A percentile compares a stretch with the other conserved stretches of the same genome.
These are phyloP conservation scores for Ustilago esculenta DNA, from an alignment of 1,284 basidiomycete species.

Conservation along the genomic window DNA sequence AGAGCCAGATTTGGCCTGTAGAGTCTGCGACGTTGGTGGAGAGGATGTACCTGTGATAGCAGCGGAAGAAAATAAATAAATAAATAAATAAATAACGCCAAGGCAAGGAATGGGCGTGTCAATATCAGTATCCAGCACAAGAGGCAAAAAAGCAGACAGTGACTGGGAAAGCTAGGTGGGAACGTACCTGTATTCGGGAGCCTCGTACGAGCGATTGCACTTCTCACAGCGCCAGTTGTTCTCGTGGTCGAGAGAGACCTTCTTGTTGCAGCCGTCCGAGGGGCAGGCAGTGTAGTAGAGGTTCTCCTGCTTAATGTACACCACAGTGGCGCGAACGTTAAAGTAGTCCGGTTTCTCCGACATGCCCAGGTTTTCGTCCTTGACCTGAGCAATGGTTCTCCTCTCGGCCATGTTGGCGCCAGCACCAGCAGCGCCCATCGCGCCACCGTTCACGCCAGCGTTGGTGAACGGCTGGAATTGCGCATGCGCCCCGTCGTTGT, in stretches of 20 bases:
- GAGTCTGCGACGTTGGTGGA: slow-evolving; percentile 87
- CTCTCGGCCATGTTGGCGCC: slow-evolving; percentile 67
- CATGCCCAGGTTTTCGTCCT: slow-evolving; percentile 80
- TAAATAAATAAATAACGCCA: too few relatives aligned
- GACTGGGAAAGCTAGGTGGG: too few relatives aligned
- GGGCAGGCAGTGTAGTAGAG: slow-evolving; percentile 92
- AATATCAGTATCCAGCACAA: too few relatives aligned
- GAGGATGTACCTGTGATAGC: slow-evolving; percentile 75
- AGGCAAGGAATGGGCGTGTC: too few relatives aligned
- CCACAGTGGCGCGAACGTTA: slow-evolving; percentile 80
- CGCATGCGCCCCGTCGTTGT: slow-evolving; percentile 56
- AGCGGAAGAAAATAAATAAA: too few relatives aligned
- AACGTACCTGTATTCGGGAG: slow-evolving; percentile 78
- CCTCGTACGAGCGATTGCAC: slow-evolving; percentile 78
- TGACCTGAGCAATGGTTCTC: slow-evolving; percentile 82
- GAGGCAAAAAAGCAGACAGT: too few relatives aligned
- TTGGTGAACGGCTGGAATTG: slow-evolving; percentile 68
- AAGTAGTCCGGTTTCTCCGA: slow-evolving; percentile 85
- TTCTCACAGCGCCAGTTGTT: slow-evolving; percentile 89
- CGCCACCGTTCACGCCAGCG: slow-evolving; percentile 50
- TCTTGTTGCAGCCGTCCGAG: slow-evolving; percentile 85
- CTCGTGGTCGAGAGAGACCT: slow-evolving; percentile 78
- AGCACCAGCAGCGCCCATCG: slow-evolving; percentile 61
- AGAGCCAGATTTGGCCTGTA: slow-evolving; percentile 89
- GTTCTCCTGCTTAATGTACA: slow-evolving; percentile 87